These are phyloP conservation scores for Diutina catenulata DNA, from an alignment of 1,139 yeast species.

Conservation along the genomic window DNA sequence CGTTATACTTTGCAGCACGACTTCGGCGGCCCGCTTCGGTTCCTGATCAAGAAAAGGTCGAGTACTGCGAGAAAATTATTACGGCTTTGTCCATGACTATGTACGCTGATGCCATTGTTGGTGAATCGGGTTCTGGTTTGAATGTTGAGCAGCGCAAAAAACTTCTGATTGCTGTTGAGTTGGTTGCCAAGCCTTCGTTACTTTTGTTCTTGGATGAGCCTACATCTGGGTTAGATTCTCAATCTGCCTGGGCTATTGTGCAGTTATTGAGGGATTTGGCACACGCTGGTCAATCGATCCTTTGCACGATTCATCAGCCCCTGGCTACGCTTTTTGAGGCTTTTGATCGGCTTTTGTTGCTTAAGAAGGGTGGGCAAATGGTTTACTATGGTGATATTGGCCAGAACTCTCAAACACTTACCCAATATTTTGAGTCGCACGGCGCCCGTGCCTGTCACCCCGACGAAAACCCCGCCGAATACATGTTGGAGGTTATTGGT, in stretches of 20 bases:
- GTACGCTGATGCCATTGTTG: slow-evolving; percentile 55
- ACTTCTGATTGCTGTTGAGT: slow-evolving; percentile 52
- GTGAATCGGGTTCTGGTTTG: slow-evolving; percentile 44
- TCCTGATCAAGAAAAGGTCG: slow-evolving; percentile 9
- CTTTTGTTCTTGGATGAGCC: slow-evolving; percentile 46
- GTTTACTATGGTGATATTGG: slow-evolving; percentile 64
- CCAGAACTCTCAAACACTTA: slow-evolving; percentile 33
- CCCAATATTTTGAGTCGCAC: slow-evolving; percentile 45
- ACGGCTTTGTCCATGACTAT: slow-evolving; percentile 43
- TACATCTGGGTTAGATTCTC: slow-evolving; percentile 46
- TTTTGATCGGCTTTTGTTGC: background rate
- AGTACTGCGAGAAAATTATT: slow-evolving; percentile 45
- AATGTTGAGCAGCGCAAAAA: slow-evolving; percentile 60
- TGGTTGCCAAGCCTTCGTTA: slow-evolving; percentile 43
- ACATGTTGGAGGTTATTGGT: slow-evolving; percentile 46
- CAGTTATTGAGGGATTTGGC: slow-evolving; percentile 39
- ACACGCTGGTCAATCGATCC: slow-evolving; percentile 38
- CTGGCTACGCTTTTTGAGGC: background rate
- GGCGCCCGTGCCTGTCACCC: slow-evolving; percentile 36
- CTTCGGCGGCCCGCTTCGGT: slow-evolving; percentile 41
- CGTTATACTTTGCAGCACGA: slow-evolving; percentile 48
- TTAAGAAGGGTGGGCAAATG: slow-evolving; percentile 26
- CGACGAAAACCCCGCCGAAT: slow-evolving; percentile 55
- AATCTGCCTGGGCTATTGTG: slow-evolving; percentile 47
- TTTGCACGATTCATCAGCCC: background rate